phyloP scores from a whole-genome alignment of 1,139 yeast species.

The Geotrichum phurueaensis region DNA sequence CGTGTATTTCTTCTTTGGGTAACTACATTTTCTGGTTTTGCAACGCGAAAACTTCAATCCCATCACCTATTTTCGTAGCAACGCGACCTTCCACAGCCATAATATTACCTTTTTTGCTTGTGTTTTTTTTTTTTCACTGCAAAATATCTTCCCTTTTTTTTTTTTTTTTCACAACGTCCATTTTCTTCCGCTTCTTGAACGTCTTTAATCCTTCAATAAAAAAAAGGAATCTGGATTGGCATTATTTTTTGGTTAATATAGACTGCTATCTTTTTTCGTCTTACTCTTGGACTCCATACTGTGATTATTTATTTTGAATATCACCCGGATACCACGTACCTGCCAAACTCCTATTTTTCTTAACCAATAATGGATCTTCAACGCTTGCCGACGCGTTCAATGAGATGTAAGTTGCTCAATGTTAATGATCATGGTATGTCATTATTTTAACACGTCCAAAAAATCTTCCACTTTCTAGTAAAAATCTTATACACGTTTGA shows the following conservation, averaged over 20 bases:
- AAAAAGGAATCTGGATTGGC: background rate
- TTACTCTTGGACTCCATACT: background rate
- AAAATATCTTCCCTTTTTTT: background rate
- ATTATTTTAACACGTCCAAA: constrained; percentile 11
- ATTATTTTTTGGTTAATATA: background rate
- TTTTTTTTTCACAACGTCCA: background rate
- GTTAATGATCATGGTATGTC: constrained; percentile 18
- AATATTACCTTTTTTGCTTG: background rate
- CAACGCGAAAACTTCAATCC: background rate
- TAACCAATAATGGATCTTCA: constrained; percentile 9
- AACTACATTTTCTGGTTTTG: background rate
- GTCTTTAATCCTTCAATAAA: background rate
- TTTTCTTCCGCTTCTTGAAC: background rate
- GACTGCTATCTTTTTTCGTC: background rate
- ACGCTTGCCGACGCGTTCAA: constrained; percentile 13
- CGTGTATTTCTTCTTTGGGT: background rate
- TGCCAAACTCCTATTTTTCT: background rate
- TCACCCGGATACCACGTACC: background rate
- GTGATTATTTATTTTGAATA: background rate
- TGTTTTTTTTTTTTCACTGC: background rate
- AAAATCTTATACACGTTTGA: constrained; percentile 38
- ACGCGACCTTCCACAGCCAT: background rate
- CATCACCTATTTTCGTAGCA: background rate
- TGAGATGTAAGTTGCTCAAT: constrained; percentile 10
- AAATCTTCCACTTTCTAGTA: constrained; percentile 20